Conservation (phyloP, 441 rosid species). For the Daphne laureola region DNA sequence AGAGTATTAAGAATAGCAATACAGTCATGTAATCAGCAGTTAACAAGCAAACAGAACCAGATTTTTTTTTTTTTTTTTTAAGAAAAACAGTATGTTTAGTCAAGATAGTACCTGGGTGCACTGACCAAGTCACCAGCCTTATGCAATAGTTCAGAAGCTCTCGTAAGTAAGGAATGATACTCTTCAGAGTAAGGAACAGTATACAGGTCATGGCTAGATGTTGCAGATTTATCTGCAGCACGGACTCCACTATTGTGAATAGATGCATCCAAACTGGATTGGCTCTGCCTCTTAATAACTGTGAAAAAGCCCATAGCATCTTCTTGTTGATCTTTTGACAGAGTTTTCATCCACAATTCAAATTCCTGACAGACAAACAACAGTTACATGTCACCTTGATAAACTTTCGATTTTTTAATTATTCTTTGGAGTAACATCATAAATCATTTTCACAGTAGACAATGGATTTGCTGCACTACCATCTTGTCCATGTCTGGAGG, state of each 20-base stretch:
- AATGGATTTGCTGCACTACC: constrained; percentile 32
- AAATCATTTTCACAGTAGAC: constrained; percentile 7
- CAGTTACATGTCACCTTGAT: constrained; percentile 13
- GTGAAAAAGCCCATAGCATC: constrained; percentile 74
- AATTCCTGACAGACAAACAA: constrained; percentile 55
- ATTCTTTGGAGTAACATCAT: constrained; percentile 6
- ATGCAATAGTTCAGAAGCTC: constrained; percentile 73
- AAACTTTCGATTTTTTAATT: neutral
- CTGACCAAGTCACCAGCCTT: constrained; percentile 76
- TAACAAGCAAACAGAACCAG: constrained; percentile 8
- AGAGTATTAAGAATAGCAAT: constrained; percentile 3
- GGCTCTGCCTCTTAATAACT: constrained; percentile 62
- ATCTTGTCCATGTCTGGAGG: constrained; percentile 92
- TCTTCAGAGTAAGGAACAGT: constrained; percentile 61
- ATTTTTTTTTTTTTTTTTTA: too few relatives aligned
- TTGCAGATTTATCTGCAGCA: constrained; percentile 24
- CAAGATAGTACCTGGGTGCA: constrained; percentile 53
- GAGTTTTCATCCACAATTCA: constrained; percentile 51
- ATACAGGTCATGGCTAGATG: constrained; percentile 44
- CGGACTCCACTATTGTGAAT: constrained; percentile 21
- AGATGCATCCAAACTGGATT: constrained; percentile 39
- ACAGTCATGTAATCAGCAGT: constrained; percentile 2
- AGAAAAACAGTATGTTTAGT: constrained; percentile 13
- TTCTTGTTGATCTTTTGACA: constrained; percentile 45
- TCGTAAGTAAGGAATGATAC: constrained; percentile 51